Evolutionary conservation across 2,329 filamentous ascomycete species (phyloP), one percentile per base, ranked within the genome.

Genomic region (Keithomyces neogunnii): DNA sequence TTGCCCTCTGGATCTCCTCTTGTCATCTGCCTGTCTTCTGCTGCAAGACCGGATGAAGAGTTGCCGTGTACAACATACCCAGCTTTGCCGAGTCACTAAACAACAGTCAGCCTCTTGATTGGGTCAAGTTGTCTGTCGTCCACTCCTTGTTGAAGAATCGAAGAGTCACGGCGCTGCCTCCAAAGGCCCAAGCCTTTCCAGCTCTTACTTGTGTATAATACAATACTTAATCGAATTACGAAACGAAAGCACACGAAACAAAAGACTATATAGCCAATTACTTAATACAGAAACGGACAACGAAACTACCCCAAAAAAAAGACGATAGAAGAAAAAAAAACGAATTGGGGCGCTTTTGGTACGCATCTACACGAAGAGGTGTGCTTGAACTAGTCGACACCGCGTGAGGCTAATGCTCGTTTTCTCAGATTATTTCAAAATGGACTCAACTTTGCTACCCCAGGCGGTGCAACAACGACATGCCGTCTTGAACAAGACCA

Each of bases 401-500:
- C 26, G 9, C 19, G 13, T 13, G 38, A 19, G 19, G 32, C 47
- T 47, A 43, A 49, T 45, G 19, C 13, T 8, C 30, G 33, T 30
- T 5, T 4, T 4, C 11, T 10, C 43, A 29, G 35, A 42, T 47
- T 57, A 60, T 57, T 60, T 48, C 66, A 69, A 71, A 73, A 89
- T 89, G 86, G 85, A 88, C 64, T 69, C 80, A 62, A 75, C 68
- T 57, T 73, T 78, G 72, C 76, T 80, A 72, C 64, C 70, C 62
- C 81, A 78, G 69, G 68, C 78, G 62, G 81, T 88, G 76, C 82
- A 78, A 55, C 85, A 88, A 71, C 19, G 19, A 19, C 81, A 84
- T 58, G 76, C 87, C 53, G 95, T 90, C 76, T 91, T 88, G 57
- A 84, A 81, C 67, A 86, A 90, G 47, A 35, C 49, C 8, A 52